These are phyloP conservation scores for Cystobasidium sp. DNA, from an alignment of 1,284 basidiomycete genomes.

Conservation along the genomic window DNA sequence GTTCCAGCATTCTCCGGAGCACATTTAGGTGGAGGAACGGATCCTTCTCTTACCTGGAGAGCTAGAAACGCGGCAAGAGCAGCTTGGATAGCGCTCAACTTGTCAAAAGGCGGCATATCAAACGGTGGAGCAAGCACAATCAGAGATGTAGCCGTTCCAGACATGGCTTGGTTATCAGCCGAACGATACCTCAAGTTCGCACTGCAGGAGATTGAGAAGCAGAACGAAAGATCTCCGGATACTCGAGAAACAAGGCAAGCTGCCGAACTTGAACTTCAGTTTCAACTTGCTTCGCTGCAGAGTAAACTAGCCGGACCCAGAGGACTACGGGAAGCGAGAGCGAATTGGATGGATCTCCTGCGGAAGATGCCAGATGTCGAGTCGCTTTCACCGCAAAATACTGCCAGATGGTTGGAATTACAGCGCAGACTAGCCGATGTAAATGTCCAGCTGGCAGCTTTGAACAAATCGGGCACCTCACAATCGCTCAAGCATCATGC, in stretches of 20 bases:
- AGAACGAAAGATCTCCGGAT: neutral
- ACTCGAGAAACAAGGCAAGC: neutral
- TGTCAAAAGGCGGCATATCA: slow-evolving; percentile 43
- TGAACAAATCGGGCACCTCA: neutral
- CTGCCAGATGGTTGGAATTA: slow-evolving; percentile 7
- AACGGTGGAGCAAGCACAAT: slow-evolving; percentile 6
- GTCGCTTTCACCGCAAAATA: neutral
- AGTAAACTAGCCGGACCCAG: slow-evolving; percentile 27
- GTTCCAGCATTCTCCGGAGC: slow-evolving; percentile 50
- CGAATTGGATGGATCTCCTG: slow-evolving; percentile 18
- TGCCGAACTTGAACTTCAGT: slow-evolving; percentile 13
- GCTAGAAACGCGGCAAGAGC: slow-evolving; percentile 50
- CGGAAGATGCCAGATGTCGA: neutral
- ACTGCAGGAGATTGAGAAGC: slow-evolving; percentile 42
- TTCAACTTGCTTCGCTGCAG: slow-evolving; percentile 16
- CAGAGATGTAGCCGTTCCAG: slow-evolving; percentile 44
- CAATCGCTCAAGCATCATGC: neutral
- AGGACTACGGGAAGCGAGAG: slow-evolving; percentile 19
- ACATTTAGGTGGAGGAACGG: slow-evolving; percentile 51
- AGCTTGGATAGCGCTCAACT: slow-evolving; percentile 51
- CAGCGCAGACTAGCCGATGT: slow-evolving; percentile 14
- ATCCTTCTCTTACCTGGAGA: slow-evolving; percentile 48
- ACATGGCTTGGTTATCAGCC: slow-evolving; percentile 50
- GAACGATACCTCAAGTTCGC: slow-evolving; percentile 51
- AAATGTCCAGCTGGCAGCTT: neutral